Base-by-base conservation (phyloP, 78 protist genomes). In the Dictyostelium firmibasis region DNA sequence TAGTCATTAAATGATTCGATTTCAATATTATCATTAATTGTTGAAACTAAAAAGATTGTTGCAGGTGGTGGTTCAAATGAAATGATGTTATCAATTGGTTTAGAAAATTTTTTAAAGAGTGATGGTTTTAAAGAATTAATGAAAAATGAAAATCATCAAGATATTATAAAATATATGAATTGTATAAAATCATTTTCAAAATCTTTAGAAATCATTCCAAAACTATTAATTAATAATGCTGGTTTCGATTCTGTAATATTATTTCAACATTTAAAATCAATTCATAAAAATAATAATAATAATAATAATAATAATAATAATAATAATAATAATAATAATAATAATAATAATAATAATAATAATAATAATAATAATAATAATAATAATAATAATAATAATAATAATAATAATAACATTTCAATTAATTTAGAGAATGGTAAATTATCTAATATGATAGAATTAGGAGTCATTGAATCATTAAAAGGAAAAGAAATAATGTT, bases 31-130 rank as follows among this genome's bases (percentile, higher is more conserved):
- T 38, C 81, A 70, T 62, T 89, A 29, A 64, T 35, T 33, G 82
- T n/a, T 29, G 94, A 89, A 18, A 43, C 38, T 67, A 44, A 64
- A 47, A 69, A 35, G 7, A 43, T 89, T 10, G 31, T 89, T 33
- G 14, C 83, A 3, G 94, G 94, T 62, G 94, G 94, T 25, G 94
- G 94, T 29, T 67, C 87, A 29, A 67, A 53, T 47, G 94, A 89
- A 89, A 31, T 89, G 18, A 41, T 69, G 69, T 33, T 89, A 50
- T 78, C 74, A 20, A 6, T 47, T 25, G 57, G 53, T 2, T 33
- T 81, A 29, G 36, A 81, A 14, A 9, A 44, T 23, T 33, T 23
- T 81, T n/a, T 20, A 67, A 43, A 41, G 14, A 36, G 57, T 36
- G 23, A 38, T 38, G 13, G 38, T 1, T 76, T 76, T 76, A 76